Base-by-base conservation (phyloP, 225 moss, liverwort and hornwort genomes). In the Thuidium tamariscinum region DNA sequence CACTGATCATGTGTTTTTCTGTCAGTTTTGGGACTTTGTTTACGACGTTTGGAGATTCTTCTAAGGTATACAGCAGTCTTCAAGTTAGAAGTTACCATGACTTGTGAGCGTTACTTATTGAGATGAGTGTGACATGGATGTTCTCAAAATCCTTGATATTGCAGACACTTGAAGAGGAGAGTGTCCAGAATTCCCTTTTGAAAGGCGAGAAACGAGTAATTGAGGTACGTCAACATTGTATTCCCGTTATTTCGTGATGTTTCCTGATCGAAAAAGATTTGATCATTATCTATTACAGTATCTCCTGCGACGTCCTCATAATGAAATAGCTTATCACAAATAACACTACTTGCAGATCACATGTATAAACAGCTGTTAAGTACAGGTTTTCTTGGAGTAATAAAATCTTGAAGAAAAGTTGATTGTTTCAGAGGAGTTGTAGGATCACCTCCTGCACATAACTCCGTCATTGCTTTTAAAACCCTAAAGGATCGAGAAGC, bases 141-240 rank as follows among this genome's bases (percentile, higher is more conserved):
- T 72, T 72, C 25, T 22, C 49, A 7, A 39, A 39, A 44, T 61
- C 41, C 44, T 42, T 84, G 51, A 70, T 86, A 29, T 83, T 89
- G 75, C 86, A 91, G 91, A 87, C 86, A 57, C 64, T 80, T 44
- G 77, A 83, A 82, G 70, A 12, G 70, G 89, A 81, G 61, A 56
- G 32, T 74, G 74, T 44, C 13, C 41, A 77, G 51, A 56, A 54
- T 16, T 5, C 27, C 21, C 61, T 86, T 76, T 19, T 9, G 56
- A 46, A 83, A 49, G 65, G 77, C 83, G 81, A 80, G 63, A 85
- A 82, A 39, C 79, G 12, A n/a, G 34, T 16, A 37, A 30, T 13
- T 49, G 82, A 85, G 91, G 91, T 89, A 85, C 16, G 22, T 83
- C 13, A 61, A 20, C 25, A 61, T 44, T 72, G 36, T 11, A 36